A percentile compares a stretch with the other conserved stretches of the same genome.
Conservation (phyloP, 768 basidiomycete genomes). For the Lactifluus piperatus region DNA sequence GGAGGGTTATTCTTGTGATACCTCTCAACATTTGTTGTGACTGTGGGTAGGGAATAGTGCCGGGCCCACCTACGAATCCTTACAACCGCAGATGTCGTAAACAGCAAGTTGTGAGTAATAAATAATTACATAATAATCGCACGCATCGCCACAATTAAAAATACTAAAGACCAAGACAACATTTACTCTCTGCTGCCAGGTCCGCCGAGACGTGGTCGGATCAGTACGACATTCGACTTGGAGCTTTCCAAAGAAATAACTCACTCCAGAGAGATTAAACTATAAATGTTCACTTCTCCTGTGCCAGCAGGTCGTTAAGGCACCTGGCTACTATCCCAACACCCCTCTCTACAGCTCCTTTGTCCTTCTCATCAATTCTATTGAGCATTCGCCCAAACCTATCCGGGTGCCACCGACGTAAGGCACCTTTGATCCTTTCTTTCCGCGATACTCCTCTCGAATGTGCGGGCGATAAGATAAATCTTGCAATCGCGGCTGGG, state of each 20-base stretch:
- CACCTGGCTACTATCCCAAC: conserved; percentile 57
- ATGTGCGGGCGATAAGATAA: conserved; percentile 59
- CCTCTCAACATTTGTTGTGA: conserved; percentile 15
- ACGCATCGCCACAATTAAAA: too few relatives aligned
- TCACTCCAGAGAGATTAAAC: not conserved
- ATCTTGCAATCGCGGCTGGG: conserved; percentile 42
- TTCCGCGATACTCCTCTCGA: conserved; percentile 49
- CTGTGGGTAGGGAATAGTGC: not conserved
- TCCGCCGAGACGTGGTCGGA: not conserved
- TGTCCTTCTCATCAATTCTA: conserved; percentile 47
- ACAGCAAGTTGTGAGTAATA: not conserved
- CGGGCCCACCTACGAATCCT: too few relatives aligned
- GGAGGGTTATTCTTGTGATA: conserved; percentile 4
- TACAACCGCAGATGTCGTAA: not conserved
- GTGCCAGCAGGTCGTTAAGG: conserved; percentile 19
- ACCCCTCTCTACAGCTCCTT: conserved; percentile 44
- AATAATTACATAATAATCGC: not conserved
- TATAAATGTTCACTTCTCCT: conserved; percentile 4
- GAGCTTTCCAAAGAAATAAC: not conserved
- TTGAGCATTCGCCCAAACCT: conserved; percentile 51
- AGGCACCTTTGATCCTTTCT: conserved; percentile 56
- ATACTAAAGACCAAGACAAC: too few relatives aligned
- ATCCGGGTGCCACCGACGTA: conserved; percentile 79
- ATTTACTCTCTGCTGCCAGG: not conserved
- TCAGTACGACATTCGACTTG: not conserved